A percentile compares a stretch with the other conserved stretches of the same genome.
These are phyloP conservation scores for Coniochaeta prunicola DNA, from an alignment of 2,329 filamentous ascomycete species.

Conservation along the genomic window DNA sequence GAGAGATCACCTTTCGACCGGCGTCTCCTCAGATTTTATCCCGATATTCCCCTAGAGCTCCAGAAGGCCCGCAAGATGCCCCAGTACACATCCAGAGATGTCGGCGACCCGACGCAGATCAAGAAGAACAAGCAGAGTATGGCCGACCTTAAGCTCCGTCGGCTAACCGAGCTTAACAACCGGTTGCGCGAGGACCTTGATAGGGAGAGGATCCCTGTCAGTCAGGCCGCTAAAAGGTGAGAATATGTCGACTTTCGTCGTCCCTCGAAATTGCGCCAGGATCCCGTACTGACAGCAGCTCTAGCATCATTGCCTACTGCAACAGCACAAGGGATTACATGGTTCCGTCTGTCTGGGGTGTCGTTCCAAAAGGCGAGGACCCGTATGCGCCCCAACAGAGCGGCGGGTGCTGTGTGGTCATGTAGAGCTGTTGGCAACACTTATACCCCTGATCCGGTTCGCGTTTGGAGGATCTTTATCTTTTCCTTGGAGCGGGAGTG, in stretches of 20 bases:
- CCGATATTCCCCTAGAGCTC: not conserved
- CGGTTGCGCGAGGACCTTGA: constrained; percentile 93
- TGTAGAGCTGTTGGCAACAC: constrained; percentile 47
- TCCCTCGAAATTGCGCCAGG: constrained; percentile 1
- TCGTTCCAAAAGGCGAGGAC: constrained; percentile 90
- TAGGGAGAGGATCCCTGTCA: constrained; percentile 89
- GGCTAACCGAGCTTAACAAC: constrained; percentile 94
- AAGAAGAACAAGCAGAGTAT: constrained; percentile 98
- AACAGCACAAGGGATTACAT: constrained; percentile 98
- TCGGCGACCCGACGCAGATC: constrained; percentile 60
- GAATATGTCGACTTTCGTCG: constrained; percentile 19
- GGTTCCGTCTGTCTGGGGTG: constrained; percentile 95
- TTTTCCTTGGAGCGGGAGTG: not conserved
- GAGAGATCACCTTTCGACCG: not conserved
- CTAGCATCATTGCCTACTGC: constrained; percentile 93
- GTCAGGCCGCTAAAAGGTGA: constrained; percentile 83
- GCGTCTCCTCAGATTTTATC: not conserved
- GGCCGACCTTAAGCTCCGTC: constrained; percentile 94
- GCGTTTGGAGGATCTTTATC: not conserved
- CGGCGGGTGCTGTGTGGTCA: constrained; percentile 88
- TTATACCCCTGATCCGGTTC: not conserved
- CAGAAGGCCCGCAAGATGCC: constrained; percentile 36
- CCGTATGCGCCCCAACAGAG: constrained; percentile 96
- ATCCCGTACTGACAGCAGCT: constrained; percentile 2
- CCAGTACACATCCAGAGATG: constrained; percentile 60